phyloP scores from a whole-genome alignment of 2,329 filamentous ascomycete species.

The Bipolaris zeicola region DNA sequence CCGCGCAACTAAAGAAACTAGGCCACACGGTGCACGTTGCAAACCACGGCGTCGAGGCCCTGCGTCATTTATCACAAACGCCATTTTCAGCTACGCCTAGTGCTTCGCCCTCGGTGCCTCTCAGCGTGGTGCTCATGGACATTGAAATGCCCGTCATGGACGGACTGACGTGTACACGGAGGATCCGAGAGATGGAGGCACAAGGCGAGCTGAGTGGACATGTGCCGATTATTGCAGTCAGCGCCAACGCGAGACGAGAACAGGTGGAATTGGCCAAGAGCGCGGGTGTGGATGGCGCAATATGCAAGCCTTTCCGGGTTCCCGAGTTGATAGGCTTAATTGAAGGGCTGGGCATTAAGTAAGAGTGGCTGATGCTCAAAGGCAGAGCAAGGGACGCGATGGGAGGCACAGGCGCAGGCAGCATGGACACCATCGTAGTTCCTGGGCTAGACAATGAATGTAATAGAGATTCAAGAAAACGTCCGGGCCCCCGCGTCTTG shows the following conservation, averaged over 20 bases:
- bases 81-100: conserved; percentile 3
- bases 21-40: conserved; percentile 32
- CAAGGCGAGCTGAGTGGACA: conserved; percentile 17
- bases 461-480: neutral
- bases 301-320: conserved; percentile 72
- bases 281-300: conserved; percentile 55
- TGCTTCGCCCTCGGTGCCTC: neutral
- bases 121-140: conserved; percentile 28
- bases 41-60: conserved; percentile 38
- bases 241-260: conserved; percentile 38
- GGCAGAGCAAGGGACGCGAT: neutral
- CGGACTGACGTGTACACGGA: conserved; percentile 28
- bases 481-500: conserved; percentile 2
- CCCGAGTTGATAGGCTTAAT: conserved; percentile 6
- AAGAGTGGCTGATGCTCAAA: neutral
- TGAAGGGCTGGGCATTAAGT: neutral
- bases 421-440: neutral
- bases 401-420: neutral
- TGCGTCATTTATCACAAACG: conserved; percentile 21
- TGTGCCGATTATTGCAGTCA: conserved; percentile 35
- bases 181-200: conserved; percentile 27
- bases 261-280: conserved; percentile 26
- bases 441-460: neutral
- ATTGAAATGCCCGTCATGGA: conserved; percentile 44
- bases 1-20: conserved; percentile 29